Base-by-base conservation (phyloP, 768 basidiomycete species). In the Tylopilus sp. region DNA sequence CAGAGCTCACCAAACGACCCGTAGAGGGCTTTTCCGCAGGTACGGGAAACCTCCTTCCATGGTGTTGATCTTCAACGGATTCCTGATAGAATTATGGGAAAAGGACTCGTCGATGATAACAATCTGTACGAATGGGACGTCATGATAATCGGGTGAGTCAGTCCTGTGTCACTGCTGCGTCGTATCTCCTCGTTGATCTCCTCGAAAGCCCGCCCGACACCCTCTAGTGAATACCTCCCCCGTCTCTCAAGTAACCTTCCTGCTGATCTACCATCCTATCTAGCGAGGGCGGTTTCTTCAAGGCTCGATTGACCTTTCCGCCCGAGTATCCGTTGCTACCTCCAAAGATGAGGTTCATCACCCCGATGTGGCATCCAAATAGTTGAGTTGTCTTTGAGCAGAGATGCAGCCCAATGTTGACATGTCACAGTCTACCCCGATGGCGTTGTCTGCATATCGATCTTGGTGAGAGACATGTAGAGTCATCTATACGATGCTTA, bases 111-210 rank as follows among this genome's bases (percentile, higher is more conserved):
- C 41, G 93, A 98, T 68, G 95, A 98, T 52, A 80, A 84, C 70
- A 95, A 98, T 73, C 73, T 98, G 12, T 91, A 88, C 52, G 95
- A 98, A 74, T 99, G 97, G 97, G 94, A 97, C 59, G 79, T 98
- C 64, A 77, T 97, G 66, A 86, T 97, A 59, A 95, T 95, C 65
- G 92, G 93, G 92, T 95, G 57, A 52, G 82, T 71, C 42, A 21
- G 54, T 42, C 43, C 23, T 48, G 26, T 49, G 46, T 43, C 39
- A 43, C 69, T 49, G 44, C 44, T 46, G 45, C 41, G 23, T 44
- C 47, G 17, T 50, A n/a, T 44, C 40, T 23, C 31, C 30, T 45
- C 46, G 63, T 58, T 65, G 54, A 59, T 56, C 51, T 28, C 44
- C 47, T 54, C 51, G 0, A 48, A 69, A 97, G 95, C 10, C 92